phyloP scores from a whole-genome alignment of 2,329 filamentous ascomycete species.

The Fusarium nematophilum region DNA sequence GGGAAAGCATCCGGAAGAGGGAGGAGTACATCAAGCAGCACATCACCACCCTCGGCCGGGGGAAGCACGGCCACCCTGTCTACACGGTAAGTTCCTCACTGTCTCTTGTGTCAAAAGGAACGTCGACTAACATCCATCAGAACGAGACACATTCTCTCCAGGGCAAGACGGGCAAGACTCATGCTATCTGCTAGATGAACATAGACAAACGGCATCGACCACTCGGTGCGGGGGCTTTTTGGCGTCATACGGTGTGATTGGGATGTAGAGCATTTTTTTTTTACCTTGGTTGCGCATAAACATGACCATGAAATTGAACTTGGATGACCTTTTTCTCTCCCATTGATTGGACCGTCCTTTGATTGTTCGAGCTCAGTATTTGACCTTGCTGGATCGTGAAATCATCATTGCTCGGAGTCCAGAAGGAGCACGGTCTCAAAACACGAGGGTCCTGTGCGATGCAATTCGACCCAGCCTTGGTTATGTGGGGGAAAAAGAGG shows the following conservation, averaged over 20 bases:
- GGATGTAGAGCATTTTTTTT: constrained; percentile 3
- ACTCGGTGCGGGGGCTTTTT: constrained; percentile 8
- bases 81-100: constrained; percentile 57
- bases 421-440: too few relatives aligned
- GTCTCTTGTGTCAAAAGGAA: fast-evolving
- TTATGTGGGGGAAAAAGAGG: too few relatives aligned
- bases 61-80: constrained; percentile 60
- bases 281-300: constrained; percentile 27
- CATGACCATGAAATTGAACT: constrained; percentile 26
- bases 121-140: constrained; percentile 47
- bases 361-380: too few relatives aligned
- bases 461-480: too few relatives aligned
- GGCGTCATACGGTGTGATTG: constrained; percentile 38
- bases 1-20: constrained; percentile 75
- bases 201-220: constrained; percentile 21
- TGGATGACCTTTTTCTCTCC: constrained; percentile 6
- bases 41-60: constrained; percentile 62
- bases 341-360: too few relatives aligned
- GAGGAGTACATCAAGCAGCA: constrained; percentile 73
- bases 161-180: constrained; percentile 91
- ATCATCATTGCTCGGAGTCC: too few relatives aligned
- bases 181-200: constrained; percentile 77
- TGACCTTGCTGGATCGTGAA: too few relatives aligned
- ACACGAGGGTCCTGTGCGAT: too few relatives aligned
- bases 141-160: constrained; percentile 88